Percentiles rank a stretch among this genome's conserved stretches.
These are phyloP conservation scores for Grifola frondosa DNA, from an alignment of 1,284 basidiomycete genomes.

Conservation along the genomic window DNA sequence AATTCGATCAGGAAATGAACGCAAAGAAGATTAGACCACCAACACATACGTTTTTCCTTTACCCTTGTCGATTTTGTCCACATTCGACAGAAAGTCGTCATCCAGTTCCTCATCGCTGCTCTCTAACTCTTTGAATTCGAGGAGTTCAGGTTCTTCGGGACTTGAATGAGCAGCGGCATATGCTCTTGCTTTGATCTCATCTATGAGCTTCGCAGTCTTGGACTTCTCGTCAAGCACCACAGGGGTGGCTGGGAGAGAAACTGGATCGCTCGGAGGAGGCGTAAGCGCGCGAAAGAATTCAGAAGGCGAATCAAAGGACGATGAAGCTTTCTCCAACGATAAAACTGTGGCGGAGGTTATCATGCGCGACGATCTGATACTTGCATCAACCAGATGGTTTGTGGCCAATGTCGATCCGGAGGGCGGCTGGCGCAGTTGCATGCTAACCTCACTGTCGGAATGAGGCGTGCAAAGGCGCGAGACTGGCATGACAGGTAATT, in stretches of 20 bases:
- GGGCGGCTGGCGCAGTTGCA: slow-evolving; percentile 9
- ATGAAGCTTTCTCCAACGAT: slow-evolving; percentile 2
- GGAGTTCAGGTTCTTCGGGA: slow-evolving; percentile 33
- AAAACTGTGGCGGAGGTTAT: slow-evolving; percentile 7
- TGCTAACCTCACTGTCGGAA: slow-evolving; percentile 23
- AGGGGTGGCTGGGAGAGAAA: slow-evolving; percentile 37
- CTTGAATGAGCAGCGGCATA: slow-evolving; percentile 40
- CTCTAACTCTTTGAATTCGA: slow-evolving; percentile 44
- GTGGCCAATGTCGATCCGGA: slow-evolving; percentile 1
- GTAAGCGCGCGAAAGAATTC: slow-evolving; percentile 30
- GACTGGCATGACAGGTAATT: slow-evolving; percentile 2
- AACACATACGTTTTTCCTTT: slow-evolving; percentile 13
- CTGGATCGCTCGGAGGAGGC: slow-evolving; percentile 36
- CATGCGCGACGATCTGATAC: background rate
- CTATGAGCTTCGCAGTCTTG: slow-evolving; percentile 60
- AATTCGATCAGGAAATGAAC: slow-evolving; percentile 5
- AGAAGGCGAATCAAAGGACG: slow-evolving; percentile 1
- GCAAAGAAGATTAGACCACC: background rate
- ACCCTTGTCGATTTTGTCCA: slow-evolving; percentile 11
- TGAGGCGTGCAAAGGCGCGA: slow-evolving; percentile 8
- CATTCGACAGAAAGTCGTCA: slow-evolving; percentile 32
- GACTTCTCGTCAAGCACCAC: slow-evolving; percentile 42
- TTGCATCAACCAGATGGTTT: background rate
- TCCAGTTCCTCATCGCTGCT: slow-evolving; percentile 52
- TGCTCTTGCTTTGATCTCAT: slow-evolving; percentile 54